A percentile compares a stretch with the other conserved stretches of the same genome.
phyloP scores from a whole-genome alignment of 345 rosid genomes.

The Hibiscus tridactylites region DNA sequence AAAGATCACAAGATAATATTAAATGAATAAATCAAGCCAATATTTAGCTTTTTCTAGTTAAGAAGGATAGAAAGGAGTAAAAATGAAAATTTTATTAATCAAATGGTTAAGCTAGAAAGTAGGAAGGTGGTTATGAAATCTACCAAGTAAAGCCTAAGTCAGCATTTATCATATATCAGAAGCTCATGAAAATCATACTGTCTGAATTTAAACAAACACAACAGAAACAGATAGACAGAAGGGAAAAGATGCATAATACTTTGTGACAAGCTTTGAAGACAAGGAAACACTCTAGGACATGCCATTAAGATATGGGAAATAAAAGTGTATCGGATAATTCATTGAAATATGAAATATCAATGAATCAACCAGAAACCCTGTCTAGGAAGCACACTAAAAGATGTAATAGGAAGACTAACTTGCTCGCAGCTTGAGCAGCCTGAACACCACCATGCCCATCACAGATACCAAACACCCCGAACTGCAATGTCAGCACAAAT shows the following conservation, averaged over 20 bases:
- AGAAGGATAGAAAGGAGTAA: background rate
- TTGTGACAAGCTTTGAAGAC: background rate
- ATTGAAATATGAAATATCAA: background rate
- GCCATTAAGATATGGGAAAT: background rate
- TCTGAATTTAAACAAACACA: background rate
- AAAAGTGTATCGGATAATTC: background rate
- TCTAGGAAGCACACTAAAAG: conserved; percentile 12
- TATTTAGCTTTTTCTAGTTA: background rate
- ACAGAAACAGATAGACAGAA: background rate
- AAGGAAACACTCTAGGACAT: background rate
- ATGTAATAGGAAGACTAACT: conserved; percentile 49
- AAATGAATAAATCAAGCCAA: background rate
- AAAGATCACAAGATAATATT: background rate
- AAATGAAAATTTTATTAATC: background rate
- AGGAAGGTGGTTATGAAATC: background rate
- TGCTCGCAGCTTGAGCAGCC: conserved; percentile 88
- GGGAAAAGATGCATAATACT: conserved; percentile 1
- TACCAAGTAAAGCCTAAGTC: background rate
- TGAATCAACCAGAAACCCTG: conserved; percentile 5
- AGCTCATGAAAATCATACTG: background rate
- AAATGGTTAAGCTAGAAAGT: background rate
- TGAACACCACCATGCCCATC: conserved; percentile 95
- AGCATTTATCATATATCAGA: background rate
- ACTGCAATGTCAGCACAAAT: conserved; percentile 38
- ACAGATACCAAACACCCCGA: conserved; percentile 90